Evolutionary conservation across 1,284 basidiomycete genomes (phyloP), one percentile per base, ranked within the genome.

Genomic region (Polyporus tsugae): DNA sequence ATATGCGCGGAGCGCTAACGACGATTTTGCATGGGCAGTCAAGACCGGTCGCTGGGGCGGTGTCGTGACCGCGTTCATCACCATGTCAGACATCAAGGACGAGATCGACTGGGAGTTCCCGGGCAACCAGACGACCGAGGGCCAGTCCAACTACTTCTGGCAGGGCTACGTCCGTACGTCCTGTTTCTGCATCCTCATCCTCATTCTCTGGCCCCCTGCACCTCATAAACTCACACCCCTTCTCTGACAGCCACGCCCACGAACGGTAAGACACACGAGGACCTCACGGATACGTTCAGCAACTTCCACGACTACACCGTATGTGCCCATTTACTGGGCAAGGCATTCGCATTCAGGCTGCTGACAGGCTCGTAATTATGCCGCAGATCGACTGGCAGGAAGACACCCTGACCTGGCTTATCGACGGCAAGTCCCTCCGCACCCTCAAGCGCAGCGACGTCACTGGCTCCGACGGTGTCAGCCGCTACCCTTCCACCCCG

Each of bases 41-140:
- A 92, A 91, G 79, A 89, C 90, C 1, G 86, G 89, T 62, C 84
- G 86, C 63, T 94, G 91, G 90, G 82, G 78, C 38, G 93, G 94
- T 44, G 89, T 95, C 33, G 90, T 96, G 60, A 91, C 91, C 0
- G 93, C 94, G 1, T 94, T 94, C 77, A 95, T 95, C 76, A 91
- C 91, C 6, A 95, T 95, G 94, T 92, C 89, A 65, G 88, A 91
- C 73, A 86, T 94, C 75, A 93, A 93, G 77, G 93, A 95, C 77
- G 94, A 95, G 79, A 94, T 96, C 62, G 94, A 95, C 74, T 95
- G 91, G 91, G 94, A 95, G 78, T 94, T 89, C 73, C 90, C 90
- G 62, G 90, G 91, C 29, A 80, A 80, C 59, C 75, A 78, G n/a
- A 89, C 87, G 4, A 86, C 85, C 4, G 76, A 88, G 70, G 93